Percentiles rank a stretch among this genome's conserved stretches.
Conservation (phyloP, 306 rosid genomes). For the Begonia peltatifolia region DNA sequence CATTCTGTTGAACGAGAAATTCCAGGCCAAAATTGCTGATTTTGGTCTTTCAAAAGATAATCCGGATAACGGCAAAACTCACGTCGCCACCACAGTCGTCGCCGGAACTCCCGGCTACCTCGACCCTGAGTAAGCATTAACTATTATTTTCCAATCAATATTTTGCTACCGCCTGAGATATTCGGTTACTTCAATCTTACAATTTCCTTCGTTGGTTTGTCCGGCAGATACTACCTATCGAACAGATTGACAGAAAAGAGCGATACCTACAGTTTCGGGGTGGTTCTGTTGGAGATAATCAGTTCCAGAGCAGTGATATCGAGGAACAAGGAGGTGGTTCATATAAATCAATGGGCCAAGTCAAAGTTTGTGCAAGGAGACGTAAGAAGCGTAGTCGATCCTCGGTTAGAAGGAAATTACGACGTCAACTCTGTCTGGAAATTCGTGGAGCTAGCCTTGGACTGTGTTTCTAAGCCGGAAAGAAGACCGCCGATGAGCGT, state of each 20-base stretch:
- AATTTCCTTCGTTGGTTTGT: not conserved
- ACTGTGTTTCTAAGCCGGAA: slow-evolving; percentile 2
- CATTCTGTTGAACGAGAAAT: slow-evolving; percentile 19
- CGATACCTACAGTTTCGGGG: slow-evolving; percentile 17
- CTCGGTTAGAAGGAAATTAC: slow-evolving; percentile 10
- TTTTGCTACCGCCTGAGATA: not conserved
- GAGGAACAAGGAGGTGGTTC: not conserved
- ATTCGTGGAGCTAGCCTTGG: slow-evolving; percentile 20
- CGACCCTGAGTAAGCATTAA: slow-evolving; percentile 17
- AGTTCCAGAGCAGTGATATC: slow-evolving; percentile 5
- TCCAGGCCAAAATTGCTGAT: slow-evolving; percentile 21
- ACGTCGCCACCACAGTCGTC: slow-evolving; percentile 16
- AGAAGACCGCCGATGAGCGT: slow-evolving; percentile 20
- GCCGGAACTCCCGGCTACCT: slow-evolving; percentile 25
- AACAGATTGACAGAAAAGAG: slow-evolving; percentile 18
- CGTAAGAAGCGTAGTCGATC: slow-evolving; percentile 12
- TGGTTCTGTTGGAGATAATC: slow-evolving; percentile 16
- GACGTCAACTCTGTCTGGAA: slow-evolving; percentile 12
- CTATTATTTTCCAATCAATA: not conserved
- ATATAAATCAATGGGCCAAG: slow-evolving; percentile 13
- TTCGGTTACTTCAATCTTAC: not conserved
- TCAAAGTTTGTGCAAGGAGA: slow-evolving; percentile 7
- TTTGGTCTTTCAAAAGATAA: slow-evolving; percentile 25
- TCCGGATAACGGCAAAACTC: slow-evolving; percentile 7
- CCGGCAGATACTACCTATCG: slow-evolving; percentile 11